phyloP scores from a whole-genome alignment of 2,329 filamentous ascomycete genomes.

The Fusarium piperis region DNA sequence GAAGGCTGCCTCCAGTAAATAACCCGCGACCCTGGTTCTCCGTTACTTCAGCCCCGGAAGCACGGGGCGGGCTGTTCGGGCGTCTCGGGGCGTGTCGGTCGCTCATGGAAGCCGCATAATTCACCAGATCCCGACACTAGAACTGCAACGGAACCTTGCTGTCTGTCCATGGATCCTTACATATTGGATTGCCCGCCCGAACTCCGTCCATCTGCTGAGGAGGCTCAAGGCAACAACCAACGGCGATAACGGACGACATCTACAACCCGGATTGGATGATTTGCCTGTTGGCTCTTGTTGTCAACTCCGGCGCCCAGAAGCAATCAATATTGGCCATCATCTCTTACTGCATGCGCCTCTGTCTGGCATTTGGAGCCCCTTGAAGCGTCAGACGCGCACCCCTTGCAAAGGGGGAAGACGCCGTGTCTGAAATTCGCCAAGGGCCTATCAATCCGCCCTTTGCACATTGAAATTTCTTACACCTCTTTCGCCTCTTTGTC shows the following conservation, averaged over 20 bases:
- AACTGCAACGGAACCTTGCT: constrained; percentile 23
- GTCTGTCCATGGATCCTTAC: constrained; percentile 13
- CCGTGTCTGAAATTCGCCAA: constrained; percentile 33
- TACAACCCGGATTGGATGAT: background rate
- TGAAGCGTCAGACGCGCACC: constrained; percentile 25
- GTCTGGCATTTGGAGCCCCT: constrained; percentile 38
- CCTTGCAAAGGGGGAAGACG: constrained; percentile 37
- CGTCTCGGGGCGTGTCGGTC: constrained; percentile 25
- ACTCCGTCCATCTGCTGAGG: background rate
- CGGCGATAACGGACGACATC: background rate
- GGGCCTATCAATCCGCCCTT: constrained; percentile 13
- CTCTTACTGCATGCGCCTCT: constrained; percentile 21
- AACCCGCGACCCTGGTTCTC: background rate
- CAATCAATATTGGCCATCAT: constrained; percentile 13
- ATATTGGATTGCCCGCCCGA: background rate
- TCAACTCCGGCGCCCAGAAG: constrained; percentile 2
- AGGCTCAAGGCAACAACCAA: background rate
- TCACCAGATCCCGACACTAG: constrained; percentile 12
- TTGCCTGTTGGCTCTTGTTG: background rate
- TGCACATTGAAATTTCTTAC: background rate
- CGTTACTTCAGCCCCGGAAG: constrained; percentile 29
- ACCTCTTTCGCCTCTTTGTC: constrained; percentile 8
- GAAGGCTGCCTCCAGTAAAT: constrained; percentile 5
- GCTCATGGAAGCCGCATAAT: constrained; percentile 26
- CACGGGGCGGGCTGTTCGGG: constrained; percentile 28